Base-by-base conservation (phyloP, 306 rosid species). In the Mucuna pruriens region DNA sequence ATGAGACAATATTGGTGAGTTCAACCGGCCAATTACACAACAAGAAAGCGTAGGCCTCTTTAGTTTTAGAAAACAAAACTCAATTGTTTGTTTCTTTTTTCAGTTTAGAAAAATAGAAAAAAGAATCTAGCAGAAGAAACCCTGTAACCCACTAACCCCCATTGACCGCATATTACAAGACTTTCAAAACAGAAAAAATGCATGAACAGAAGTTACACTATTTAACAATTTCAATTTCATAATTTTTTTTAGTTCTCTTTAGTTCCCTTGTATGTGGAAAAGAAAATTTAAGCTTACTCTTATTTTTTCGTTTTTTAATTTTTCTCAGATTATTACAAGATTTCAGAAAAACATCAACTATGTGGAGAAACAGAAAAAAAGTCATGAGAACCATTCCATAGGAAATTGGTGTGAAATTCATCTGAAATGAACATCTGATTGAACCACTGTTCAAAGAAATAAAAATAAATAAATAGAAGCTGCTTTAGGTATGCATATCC, bases 1-100 rank as follows among this genome's bases (percentile, higher is more conserved):
- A 82, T 72, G 70, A 80, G 86, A 87, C 87, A 84, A 57, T 62
- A 76, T 81, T 77, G 89, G 75, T 71, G 62, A 77, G 25, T 82
- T 81, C 63, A 19, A 76, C 64, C 80, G 58, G 65, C 60, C 83
- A 70, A 61, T 77, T 65, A 77, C 52, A 49, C 79, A 73, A 52
- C 51, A 0, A 80, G 22, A 54, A 75, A 1, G n/a, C n/a, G n/a
- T 63, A 55, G 20, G 8, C 68, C 62, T 49, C 61, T 57, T 71
- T 46, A 58, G 22, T 36, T 76, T 67, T 20, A 40, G 42, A 42
- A 63, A 80, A 31, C 55, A 71, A 83, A 63, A 83, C 19, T 36
- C 1, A 52, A 13, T 46, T 76, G 9, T 62, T 4, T 9, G 7
- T 22, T 29, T 0, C 4, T 10, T 49, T 38, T 15, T 69, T n/a